phyloP scores from a whole-genome alignment of 176 grass and related monocot species.

The Oropetium thomaeum region DNA sequence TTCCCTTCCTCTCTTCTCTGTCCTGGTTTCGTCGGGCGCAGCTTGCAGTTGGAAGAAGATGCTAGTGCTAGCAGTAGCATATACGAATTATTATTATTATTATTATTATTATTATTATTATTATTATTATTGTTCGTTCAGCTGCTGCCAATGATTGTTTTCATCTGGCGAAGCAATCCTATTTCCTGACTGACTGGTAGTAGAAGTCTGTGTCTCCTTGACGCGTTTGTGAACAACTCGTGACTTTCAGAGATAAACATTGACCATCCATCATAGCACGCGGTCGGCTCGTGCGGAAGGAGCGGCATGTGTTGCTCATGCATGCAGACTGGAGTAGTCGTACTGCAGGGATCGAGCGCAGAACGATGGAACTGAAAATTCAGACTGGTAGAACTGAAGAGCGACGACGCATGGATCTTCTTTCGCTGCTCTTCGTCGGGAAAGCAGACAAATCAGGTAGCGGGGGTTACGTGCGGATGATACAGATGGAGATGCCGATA shows the following conservation, averaged over 20 bases:
- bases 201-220: not conserved
- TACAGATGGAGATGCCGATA: too few species aligned
- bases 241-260: conserved; percentile 4
- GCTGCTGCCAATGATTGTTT: conserved; percentile 12
- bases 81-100: too few species aligned
- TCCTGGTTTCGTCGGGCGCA: too few species aligned
- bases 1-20: not conserved
- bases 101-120: too few species aligned
- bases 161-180: not conserved
- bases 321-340: not conserved
- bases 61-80: too few species aligned
- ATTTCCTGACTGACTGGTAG: not conserved
- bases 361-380: not conserved
- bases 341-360: not conserved
- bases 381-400: not conserved
- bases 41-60: too few species aligned
- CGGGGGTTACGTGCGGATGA: too few species aligned
- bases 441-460: too few species aligned
- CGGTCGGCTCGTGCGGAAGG: not conserved
- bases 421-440: too few species aligned
- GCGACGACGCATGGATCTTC: not conserved
- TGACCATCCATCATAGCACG: not conserved
- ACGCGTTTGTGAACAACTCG: not conserved
- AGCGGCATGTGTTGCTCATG: not conserved
- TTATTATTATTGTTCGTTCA: too few species aligned